Evolutionary conservation across 345 rosid genomes (phyloP).

Genomic region (Toxicodendron radicans): DNA sequence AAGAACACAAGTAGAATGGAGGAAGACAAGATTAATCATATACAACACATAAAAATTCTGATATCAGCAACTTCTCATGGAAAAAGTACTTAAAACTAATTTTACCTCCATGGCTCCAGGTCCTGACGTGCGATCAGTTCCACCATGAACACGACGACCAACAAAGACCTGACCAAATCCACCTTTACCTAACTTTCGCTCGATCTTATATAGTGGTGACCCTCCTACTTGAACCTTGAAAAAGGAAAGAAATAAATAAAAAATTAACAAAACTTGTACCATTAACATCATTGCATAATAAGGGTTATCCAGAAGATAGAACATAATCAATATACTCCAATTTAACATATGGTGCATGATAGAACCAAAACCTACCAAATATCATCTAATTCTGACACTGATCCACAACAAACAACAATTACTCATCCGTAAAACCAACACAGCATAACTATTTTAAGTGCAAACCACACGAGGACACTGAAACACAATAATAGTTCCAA

Average conservation of each 20-base stretch:
- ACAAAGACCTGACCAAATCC: conserved; percentile 99
- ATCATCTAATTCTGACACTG: background rate
- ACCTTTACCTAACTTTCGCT: conserved; percentile 91
- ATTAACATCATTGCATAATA: background rate
- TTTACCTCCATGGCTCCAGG: conserved; percentile 82
- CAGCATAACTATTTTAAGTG: background rate
- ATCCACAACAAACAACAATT: background rate
- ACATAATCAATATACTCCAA: conserved; percentile 6
- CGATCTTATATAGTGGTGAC: conserved; percentile 81
- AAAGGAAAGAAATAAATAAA: background rate
- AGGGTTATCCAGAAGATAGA: background rate
- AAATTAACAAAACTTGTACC: background rate
- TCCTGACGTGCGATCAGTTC: conserved; percentile 70
- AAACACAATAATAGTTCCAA: background rate
- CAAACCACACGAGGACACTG: background rate
- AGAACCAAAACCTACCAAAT: background rate
- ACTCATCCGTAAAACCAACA: background rate
- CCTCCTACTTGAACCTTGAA: conserved; percentile 92
- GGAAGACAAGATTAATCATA: conserved; percentile 4
- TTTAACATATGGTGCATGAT: background rate
- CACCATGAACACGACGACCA: conserved; percentile 77
- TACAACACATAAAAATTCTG: conserved; percentile 2
- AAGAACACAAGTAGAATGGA: conserved; percentile 13
- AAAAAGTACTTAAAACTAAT: conserved; percentile 2
- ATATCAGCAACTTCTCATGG: background rate